These are phyloP conservation scores for Parafenestella ontariensis DNA, from an alignment of 2,329 filamentous ascomycete species.

Conservation along the genomic window DNA sequence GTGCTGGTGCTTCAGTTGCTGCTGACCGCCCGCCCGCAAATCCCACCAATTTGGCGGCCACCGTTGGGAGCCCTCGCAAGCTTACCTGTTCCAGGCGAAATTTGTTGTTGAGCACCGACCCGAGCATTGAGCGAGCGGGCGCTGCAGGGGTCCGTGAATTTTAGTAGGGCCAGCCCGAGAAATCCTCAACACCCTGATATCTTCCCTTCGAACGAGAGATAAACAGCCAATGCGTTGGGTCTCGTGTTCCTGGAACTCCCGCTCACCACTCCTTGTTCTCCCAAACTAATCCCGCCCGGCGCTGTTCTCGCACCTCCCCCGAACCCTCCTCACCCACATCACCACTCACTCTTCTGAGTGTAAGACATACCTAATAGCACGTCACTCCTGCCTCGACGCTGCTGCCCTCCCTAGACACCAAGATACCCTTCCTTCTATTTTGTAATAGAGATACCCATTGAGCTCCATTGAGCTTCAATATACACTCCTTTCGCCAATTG, in stretches of 20 bases:
- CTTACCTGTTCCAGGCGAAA: constrained; percentile 27
- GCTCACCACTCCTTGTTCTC: constrained; percentile 16
- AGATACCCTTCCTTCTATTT: constrained; percentile 28
- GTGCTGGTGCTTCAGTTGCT: neutral
- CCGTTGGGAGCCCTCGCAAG: constrained; percentile 22
- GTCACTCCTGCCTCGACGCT: constrained; percentile 22
- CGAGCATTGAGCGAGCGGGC: constrained; percentile 28
- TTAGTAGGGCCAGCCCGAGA: constrained; percentile 35
- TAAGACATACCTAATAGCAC: constrained; percentile 16
- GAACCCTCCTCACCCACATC: constrained; percentile 7
- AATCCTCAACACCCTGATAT: constrained; percentile 41
- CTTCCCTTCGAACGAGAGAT: constrained; percentile 35
- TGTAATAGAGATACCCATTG: constrained; percentile 34
- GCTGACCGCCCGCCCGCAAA: constrained; percentile 15
- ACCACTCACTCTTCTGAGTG: constrained; percentile 7
- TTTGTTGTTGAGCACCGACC: constrained; percentile 38
- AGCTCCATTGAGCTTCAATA: constrained; percentile 33
- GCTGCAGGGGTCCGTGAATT: constrained; percentile 40
- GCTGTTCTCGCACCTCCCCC: constrained; percentile 19
- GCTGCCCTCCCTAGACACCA: constrained; percentile 21
- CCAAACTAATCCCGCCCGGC: constrained; percentile 17
- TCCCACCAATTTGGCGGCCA: constrained; percentile 21
- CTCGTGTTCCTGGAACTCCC: constrained; percentile 26
- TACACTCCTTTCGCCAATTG: constrained; percentile 17
- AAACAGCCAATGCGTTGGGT: constrained; percentile 45